Conservation (phyloP, 306 rosid genomes). For the Castanospermum australe region DNA sequence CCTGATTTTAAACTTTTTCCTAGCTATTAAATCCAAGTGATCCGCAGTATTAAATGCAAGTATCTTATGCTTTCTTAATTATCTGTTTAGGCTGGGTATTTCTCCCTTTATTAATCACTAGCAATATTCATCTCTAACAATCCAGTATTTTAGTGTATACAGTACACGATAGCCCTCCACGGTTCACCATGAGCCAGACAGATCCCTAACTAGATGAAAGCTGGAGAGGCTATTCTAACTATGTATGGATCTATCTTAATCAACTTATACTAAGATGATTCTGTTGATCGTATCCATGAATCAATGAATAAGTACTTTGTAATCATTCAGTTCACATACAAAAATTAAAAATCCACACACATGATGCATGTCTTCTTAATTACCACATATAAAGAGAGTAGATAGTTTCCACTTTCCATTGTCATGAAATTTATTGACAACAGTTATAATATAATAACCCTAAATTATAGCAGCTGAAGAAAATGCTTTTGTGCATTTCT, state of each 20-base stretch:
- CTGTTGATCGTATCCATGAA: neutral
- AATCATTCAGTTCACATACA: neutral
- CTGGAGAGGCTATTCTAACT: no score
- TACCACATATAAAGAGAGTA: neutral
- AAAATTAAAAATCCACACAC: neutral
- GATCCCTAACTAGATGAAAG: no score
- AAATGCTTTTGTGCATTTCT: slow-evolving; percentile 11
- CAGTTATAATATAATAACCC: slow-evolving; percentile 1
- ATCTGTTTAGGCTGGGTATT: neutral
- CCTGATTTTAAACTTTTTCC: no score
- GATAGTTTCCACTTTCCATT: neutral
- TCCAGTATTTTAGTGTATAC: neutral
- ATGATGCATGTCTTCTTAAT: neutral
- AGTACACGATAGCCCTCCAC: no score
- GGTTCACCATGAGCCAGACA: no score
- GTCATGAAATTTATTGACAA: slow-evolving; percentile 36
- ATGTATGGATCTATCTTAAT: neutral
- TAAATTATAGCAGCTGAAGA: slow-evolving; percentile 13
- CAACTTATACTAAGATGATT: neutral
- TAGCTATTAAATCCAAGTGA: no score
- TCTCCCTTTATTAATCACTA: neutral
- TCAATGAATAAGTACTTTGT: neutral
- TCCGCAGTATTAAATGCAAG: no score
- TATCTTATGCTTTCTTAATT: neutral
- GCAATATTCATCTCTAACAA: neutral